Evolutionary conservation across 2,329 filamentous ascomycete genomes (phyloP).

Genomic region (Chrysoporthe deuterocubensis): DNA sequence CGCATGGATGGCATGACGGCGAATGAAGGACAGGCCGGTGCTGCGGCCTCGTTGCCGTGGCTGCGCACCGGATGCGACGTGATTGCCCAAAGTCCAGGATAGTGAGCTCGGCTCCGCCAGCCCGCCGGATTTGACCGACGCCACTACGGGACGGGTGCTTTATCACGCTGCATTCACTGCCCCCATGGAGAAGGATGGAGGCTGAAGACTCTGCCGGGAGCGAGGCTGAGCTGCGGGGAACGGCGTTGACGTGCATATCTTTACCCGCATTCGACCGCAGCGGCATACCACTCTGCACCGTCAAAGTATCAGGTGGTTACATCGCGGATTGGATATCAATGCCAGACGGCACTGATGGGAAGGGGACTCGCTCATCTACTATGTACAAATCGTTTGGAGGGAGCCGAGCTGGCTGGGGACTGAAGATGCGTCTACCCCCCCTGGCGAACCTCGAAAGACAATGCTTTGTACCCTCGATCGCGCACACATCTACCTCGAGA

Average conservation of each 20-base stretch:
- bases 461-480: too few species aligned
- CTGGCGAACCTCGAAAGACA: too few species aligned
- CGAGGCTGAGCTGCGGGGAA: conserved; percentile 11
- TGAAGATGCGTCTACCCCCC: too few species aligned
- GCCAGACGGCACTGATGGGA: too few species aligned
- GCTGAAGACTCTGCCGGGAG: neutral
- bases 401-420: too few species aligned
- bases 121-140: conserved; percentile 5
- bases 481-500: too few species aligned
- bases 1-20: neutral
- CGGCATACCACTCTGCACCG: conserved; percentile 1
- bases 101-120: neutral
- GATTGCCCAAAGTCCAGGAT: too few species aligned
- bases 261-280: neutral
- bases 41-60: neutral
- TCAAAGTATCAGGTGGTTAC: conserved; percentile 2
- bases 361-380: too few species aligned
- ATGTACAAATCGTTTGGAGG: too few species aligned
- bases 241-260: conserved; percentile 5
- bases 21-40: too few species aligned
- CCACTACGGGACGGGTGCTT: neutral
- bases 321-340: neutral
- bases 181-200: neutral
- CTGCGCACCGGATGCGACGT: too few species aligned
- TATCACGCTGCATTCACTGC: conserved; percentile 1